Evolutionary conservation across 352 stramenopile species (phyloP), one percentile per base, ranked within the genome.

Genomic region (Elongisporangium undulatum): DNA sequence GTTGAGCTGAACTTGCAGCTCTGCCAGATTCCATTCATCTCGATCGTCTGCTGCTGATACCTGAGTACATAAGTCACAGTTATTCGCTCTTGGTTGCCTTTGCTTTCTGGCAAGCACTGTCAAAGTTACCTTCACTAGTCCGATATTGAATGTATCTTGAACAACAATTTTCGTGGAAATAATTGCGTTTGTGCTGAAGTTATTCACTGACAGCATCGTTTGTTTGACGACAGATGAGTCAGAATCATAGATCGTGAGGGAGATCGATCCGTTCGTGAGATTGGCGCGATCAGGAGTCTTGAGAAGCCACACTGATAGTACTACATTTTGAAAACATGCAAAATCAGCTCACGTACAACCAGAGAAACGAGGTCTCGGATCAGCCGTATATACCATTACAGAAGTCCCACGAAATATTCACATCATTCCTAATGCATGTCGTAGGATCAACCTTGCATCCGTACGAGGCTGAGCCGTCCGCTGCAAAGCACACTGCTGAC

Each of bases 1-100:
- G n/a, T 77, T 77, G 26, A 77, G 52, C n/a, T 55, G 52, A 5
- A 66, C 61, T 51, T 79, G 71, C 15, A 77, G 24, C 59, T 77
- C 71, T 0, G 63, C 74, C 13, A 79, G 58, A 20, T 54, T 56
- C 53, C 71, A 66, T 9, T 59, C 56, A 7, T 58, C 50, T 17
- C 19, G 55, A 20, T 20, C n/a, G 19, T 22, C 20, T 48, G 65
- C 63, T 57, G 10, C 10, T 45, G 34, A 45, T 10, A 45, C 10
- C 34, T 45, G 10, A 17, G 17, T 17, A 45, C 17, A 45, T 45
- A 45, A 45, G 26, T 7, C 5, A 38, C 26, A 17, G 10, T 45
- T 45, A 45, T 45, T 17, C 5, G 1, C 6, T 15, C 10, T 9
- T 39, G 6, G 1, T 15, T 13, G 29, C 2, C 29, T 45, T 45